phyloP scores from a whole-genome alignment of 2,329 filamentous ascomycete species.

The Fragosphaeria purpurea region DNA sequence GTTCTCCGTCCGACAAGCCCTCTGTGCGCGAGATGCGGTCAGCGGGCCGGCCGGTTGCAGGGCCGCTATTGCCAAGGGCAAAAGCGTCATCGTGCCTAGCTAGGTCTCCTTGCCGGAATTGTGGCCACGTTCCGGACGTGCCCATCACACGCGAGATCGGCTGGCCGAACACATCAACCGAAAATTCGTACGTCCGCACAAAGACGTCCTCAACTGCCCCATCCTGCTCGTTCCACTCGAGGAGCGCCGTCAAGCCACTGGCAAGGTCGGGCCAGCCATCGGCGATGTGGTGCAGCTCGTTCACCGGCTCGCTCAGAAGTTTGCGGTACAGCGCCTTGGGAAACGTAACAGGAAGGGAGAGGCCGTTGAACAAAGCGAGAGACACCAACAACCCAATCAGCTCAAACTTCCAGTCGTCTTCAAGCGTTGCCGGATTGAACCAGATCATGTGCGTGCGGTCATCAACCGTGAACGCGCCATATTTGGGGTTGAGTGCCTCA shows the following conservation, averaged over 20 bases:
- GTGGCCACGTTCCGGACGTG: constrained; percentile 39
- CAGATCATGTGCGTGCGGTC: constrained; percentile 68
- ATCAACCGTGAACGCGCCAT: constrained; percentile 74
- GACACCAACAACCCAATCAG: constrained; percentile 80
- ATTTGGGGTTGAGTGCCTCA: constrained; percentile 67
- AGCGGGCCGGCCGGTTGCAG: too few species aligned
- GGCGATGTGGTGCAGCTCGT: constrained; percentile 62
- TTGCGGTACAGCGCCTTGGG: constrained; percentile 76
- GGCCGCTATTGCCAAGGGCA: too few species aligned
- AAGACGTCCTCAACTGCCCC: constrained; percentile 76
- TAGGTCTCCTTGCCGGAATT: constrained; percentile 26
- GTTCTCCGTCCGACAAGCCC: background rate
- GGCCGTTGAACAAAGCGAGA: constrained; percentile 83
- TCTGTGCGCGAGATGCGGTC: constrained; percentile 13
- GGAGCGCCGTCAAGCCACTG: constrained; percentile 60
- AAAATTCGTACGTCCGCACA: constrained; percentile 78
- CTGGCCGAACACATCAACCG: constrained; percentile 47
- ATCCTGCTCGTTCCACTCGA: constrained; percentile 66
- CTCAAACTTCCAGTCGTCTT: constrained; percentile 84
- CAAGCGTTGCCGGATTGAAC: constrained; percentile 75
- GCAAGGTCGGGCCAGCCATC: constrained; percentile 83
- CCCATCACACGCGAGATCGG: constrained; percentile 49
- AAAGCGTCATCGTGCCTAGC: too few species aligned
- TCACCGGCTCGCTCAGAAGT: constrained; percentile 59
- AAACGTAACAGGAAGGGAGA: constrained; percentile 84